Conservation (phyloP, 352 stramenopile species). For the Phytophthora ohioensis region DNA sequence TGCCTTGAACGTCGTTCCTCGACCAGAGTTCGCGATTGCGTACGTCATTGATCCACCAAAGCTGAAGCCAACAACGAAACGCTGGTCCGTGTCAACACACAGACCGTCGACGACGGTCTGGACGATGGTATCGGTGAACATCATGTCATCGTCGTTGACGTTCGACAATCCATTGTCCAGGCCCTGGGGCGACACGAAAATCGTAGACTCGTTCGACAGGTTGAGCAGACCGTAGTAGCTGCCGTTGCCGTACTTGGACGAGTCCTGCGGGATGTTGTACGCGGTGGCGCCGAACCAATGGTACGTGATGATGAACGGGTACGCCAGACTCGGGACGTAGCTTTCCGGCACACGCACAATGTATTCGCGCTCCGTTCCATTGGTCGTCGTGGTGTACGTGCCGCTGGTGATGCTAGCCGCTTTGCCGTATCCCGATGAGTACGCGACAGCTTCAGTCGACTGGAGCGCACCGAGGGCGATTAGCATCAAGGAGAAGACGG, state of each 20-base stretch:
- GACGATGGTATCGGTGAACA: conserved; percentile 38
- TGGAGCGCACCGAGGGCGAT: conserved; percentile 13
- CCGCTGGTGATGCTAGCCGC: conserved; percentile 28
- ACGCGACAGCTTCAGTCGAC: conserved; percentile 9
- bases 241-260: conserved; percentile 41
- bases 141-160: conserved; percentile 36
- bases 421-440: conserved; percentile 23
- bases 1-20: conserved; percentile 34
- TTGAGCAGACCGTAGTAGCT: conserved; percentile 45
- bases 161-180: conserved; percentile 41
- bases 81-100: conserved; percentile 43
- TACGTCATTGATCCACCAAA: conserved; percentile 43
- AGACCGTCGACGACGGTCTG: conserved; percentile 36
- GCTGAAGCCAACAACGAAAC: conserved; percentile 50
- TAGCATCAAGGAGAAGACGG: conserved; percentile 3
- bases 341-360: conserved; percentile 39
- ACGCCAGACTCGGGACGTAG: conserved; percentile 34
- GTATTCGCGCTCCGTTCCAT: conserved; percentile 41
- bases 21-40: conserved; percentile 33
- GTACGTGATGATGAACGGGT: conserved; percentile 42
- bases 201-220: conserved; percentile 29
- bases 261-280: conserved; percentile 33
- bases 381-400: conserved; percentile 32
- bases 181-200: conserved; percentile 45
- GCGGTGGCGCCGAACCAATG: conserved; percentile 43